Conservation (phyloP, 1,139 yeast genomes). For the Arxiozyma slooffiae region DNA sequence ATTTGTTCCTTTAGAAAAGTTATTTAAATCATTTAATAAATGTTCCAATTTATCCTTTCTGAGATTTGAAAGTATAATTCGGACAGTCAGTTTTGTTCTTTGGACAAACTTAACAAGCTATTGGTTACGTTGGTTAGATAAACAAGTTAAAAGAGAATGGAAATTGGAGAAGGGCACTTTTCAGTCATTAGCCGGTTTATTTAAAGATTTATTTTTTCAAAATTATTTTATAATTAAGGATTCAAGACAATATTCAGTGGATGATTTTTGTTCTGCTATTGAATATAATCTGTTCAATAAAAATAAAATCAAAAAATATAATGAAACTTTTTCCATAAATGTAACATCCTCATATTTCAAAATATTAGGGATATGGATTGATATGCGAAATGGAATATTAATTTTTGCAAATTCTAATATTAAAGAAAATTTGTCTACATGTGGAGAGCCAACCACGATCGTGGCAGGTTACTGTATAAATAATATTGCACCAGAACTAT, state of each 20-base stretch:
- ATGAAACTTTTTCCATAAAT: too few relatives aligned
- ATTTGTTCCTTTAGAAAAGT: background rate
- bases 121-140: background rate
- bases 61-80: background rate
- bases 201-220: background rate
- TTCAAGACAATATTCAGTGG: background rate
- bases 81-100: background rate
- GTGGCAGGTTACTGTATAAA: constrained; percentile 2
- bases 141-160: background rate
- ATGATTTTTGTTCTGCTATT: background rate
- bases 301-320: background rate
- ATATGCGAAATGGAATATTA: constrained; percentile 3
- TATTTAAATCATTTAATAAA: background rate
- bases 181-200: background rate
- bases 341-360: background rate
- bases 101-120: background rate
- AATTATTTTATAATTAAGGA: background rate
- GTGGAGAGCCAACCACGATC: background rate
- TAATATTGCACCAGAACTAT: background rate
- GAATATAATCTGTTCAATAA: background rate
- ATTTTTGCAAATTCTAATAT: constrained; percentile 3
- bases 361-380: constrained; percentile 6
- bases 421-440: background rate
- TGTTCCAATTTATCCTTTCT: background rate
- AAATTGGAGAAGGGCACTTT: background rate